Percentiles rank a stretch among this genome's conserved stretches.
These are phyloP conservation scores for Catharanthus roseus DNA, from an alignment of 257 asterid genomes.

Conservation along the genomic window DNA sequence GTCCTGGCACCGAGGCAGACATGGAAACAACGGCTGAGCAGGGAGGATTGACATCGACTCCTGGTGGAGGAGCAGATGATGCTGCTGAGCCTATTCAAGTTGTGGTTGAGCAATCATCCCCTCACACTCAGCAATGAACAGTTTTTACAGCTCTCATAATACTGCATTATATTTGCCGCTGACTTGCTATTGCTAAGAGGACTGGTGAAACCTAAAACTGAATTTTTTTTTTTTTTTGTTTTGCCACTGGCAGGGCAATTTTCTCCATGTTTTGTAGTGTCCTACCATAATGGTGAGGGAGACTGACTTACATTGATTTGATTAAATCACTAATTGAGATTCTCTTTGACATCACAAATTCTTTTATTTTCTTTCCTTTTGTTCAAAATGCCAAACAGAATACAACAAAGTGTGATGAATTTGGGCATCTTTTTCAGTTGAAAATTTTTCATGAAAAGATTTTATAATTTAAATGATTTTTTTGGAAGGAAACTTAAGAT, in stretches of 20 bases:
- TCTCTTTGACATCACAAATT: too few species aligned
- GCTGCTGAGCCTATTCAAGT: constrained; percentile 41
- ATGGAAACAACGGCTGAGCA: constrained; percentile 28
- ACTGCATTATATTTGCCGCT: not conserved
- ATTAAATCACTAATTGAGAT: not conserved
- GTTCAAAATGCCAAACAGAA: too few species aligned
- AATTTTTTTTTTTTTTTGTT: too few species aligned
- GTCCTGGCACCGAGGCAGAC: constrained; percentile 24
- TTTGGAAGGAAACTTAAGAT: too few species aligned
- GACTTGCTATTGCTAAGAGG: too few species aligned
- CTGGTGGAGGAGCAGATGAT: constrained; percentile 16
- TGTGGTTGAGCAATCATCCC: constrained; percentile 41
- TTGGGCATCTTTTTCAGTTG: too few species aligned
- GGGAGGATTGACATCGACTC: constrained; percentile 23
- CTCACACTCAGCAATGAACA: constrained; percentile 19
- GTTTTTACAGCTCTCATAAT: not conserved
- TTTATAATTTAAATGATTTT: too few species aligned
- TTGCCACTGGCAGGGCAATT: not conserved
- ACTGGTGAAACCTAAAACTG: constrained; percentile 5
- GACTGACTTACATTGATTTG: too few species aligned
- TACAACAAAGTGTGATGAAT: too few species aligned
- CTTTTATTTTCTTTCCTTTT: too few species aligned
- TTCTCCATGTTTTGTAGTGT: constrained; percentile 4
- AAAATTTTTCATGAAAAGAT: too few species aligned
- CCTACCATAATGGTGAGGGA: too few species aligned